Evolutionary conservation across 2,329 filamentous ascomycete species (phyloP).

Genomic region (Monosporascus ibericus): DNA sequence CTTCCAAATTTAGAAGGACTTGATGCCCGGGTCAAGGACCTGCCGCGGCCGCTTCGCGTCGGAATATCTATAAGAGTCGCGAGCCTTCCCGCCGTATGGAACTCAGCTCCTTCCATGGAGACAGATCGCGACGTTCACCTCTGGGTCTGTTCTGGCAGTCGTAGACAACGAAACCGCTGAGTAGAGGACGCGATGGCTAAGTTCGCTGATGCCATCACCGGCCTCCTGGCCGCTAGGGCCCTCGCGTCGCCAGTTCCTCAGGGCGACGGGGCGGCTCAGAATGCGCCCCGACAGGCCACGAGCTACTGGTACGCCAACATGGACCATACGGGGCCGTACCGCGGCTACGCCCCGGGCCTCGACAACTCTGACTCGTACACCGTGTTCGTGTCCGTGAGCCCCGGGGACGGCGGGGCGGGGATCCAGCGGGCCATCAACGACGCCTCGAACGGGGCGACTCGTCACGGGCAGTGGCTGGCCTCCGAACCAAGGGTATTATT

Average conservation of each 20-base stretch:
- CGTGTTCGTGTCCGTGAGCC: constrained; percentile 31
- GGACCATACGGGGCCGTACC: constrained; percentile 29
- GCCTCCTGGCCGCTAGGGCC: neutral
- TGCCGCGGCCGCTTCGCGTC: too few relatives aligned
- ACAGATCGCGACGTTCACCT: too few relatives aligned
- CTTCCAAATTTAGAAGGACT: too few relatives aligned
- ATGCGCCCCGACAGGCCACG: neutral
- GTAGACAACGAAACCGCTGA: neutral
- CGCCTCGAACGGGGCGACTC: constrained; percentile 25
- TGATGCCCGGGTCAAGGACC: too few relatives aligned
- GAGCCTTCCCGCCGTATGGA: too few relatives aligned
- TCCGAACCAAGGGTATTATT: constrained; percentile 32
- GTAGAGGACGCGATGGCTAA: neutral
- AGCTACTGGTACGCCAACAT: constrained; percentile 38
- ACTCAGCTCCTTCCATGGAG: too few relatives aligned
- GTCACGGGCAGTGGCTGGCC: constrained; percentile 33
- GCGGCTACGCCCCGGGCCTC: constrained; percentile 36
- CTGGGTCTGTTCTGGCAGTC: too few relatives aligned
- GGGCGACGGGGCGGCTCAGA: neutral
- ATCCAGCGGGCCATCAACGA: constrained; percentile 35
- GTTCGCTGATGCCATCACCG: neutral
- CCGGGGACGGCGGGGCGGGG: constrained; percentile 28
- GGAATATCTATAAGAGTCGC: too few relatives aligned
- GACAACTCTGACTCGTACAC: constrained; percentile 30
- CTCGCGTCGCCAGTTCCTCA: neutral